These are phyloP conservation scores for Talaromyces proteolyticus DNA, from an alignment of 495 filamentous ascomycete species.

Conservation along the genomic window DNA sequence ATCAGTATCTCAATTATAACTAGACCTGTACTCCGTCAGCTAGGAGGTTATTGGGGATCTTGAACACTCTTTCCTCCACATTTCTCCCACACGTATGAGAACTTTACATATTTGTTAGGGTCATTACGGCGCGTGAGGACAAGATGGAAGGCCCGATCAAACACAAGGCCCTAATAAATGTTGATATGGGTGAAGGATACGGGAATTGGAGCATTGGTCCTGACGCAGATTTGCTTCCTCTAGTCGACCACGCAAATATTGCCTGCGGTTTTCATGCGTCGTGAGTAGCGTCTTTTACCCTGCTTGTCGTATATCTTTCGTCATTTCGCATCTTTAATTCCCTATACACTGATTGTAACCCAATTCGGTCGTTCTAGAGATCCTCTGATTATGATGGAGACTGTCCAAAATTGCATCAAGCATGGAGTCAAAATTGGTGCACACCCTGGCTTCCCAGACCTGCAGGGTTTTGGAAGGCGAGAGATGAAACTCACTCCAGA, in stretches of 20 bases:
- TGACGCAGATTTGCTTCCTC: slow-evolving; percentile 51
- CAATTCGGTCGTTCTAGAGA: slow-evolving; percentile 35
- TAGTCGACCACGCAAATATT: slow-evolving; percentile 57
- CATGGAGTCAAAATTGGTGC: slow-evolving; percentile 50
- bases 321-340: too few relatives aligned
- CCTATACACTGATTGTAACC: too few relatives aligned
- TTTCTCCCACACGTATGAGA: too few relatives aligned
- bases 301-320: too few relatives aligned
- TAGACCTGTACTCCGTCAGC: too few relatives aligned
- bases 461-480: slow-evolving; percentile 57
- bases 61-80: too few relatives aligned
- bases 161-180: slow-evolving; percentile 45
- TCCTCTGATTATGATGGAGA: slow-evolving; percentile 54
- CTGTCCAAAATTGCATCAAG: slow-evolving; percentile 48
- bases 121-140: too few relatives aligned
- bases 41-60: too few relatives aligned
- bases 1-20: too few relatives aligned
- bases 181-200: slow-evolving; percentile 46
- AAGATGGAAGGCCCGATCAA: slow-evolving; percentile 35
- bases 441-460: slow-evolving; percentile 55
- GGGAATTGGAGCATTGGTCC: slow-evolving; percentile 44
- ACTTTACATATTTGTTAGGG: too few relatives aligned
- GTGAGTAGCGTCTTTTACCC: slow-evolving; percentile 3
- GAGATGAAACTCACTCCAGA: slow-evolving; percentile 49
- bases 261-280: slow-evolving; percentile 56